Evolutionary conservation across 768 basidiomycete genomes (phyloP), one percentile per base, ranked within the genome.

Genomic region (Kwoniella dejecticola): DNA sequence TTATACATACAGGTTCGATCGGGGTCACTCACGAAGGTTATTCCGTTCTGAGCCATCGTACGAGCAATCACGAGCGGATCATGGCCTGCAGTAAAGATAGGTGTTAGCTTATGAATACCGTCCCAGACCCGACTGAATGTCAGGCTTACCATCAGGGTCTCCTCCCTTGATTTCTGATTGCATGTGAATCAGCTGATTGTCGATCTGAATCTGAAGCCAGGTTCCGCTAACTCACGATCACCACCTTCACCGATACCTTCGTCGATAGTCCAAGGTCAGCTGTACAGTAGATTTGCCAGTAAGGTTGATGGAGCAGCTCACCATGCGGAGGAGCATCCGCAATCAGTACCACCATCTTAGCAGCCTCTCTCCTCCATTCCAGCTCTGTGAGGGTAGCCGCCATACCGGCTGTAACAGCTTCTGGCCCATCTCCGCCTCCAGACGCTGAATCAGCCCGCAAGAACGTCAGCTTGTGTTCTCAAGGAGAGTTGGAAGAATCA

Each of bases 241-340:
- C 94, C 95, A 66, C 91, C 91, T 78, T 97, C 94, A 60, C 94
- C 94, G 72, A n/a, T n/a, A n/a, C n/a, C n/a, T n/a, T n/a, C n/a
- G n/a, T n/a, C n/a, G n/a, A n/a, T n/a, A n/a, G n/a, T n/a, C n/a
- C n/a, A n/a, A n/a, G n/a, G n/a, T 52, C 33, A 31, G 24, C 17
- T 40, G 2, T 46, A 27, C 29, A n/a, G n/a, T 52, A 19, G 50
- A 21, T 29, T 46, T 29, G 26, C 10, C 24, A 31, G 27, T 12
- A 6, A 13, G 31, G 30, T 2, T 21, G 10, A 50, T 17, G 17
- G 41, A 23, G 15, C 27, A 30, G 62, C 67, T 62, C 49, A 70
- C 94, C 95, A 81, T 98, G 95, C 15, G 94, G 92, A 36, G 95
- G 95, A 0, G 95, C 95, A 82, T 98, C 95, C 17, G 95, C 93